Evolutionary conservation across 176 grass and related monocot genomes (phyloP).

Genomic region (Luzula sylvatica): DNA sequence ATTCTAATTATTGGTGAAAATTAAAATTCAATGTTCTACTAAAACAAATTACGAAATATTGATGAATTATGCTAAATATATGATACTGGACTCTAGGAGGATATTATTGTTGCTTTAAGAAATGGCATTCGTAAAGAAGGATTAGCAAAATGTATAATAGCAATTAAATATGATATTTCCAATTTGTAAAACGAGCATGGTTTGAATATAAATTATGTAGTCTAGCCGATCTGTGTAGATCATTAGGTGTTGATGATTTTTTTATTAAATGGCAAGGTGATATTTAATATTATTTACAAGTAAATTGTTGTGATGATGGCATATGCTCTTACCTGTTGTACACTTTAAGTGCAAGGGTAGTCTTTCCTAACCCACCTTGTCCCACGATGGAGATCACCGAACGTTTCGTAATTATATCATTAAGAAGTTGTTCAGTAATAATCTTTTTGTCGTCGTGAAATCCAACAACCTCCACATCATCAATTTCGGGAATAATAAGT

Average conservation of each 20-base stretch:
- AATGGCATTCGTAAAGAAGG: too few relatives aligned
- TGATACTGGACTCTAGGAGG: background rate
- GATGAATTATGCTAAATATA: too few relatives aligned
- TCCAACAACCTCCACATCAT: background rate
- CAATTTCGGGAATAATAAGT: background rate
- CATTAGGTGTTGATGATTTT: too few relatives aligned
- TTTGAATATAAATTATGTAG: too few relatives aligned
- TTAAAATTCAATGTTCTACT: background rate
- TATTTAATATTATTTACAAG: too few relatives aligned
- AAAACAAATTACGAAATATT: too few relatives aligned
- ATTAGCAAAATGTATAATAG: too few relatives aligned
- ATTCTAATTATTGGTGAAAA: background rate
- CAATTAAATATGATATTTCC: too few relatives aligned
- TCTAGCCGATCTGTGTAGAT: background rate
- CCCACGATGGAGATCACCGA: slow-evolving; percentile 3
- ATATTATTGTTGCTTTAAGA: too few relatives aligned
- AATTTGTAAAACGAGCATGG: too few relatives aligned
- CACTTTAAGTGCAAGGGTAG: background rate
- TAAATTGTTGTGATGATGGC: background rate
- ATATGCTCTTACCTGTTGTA: slow-evolving; percentile 16
- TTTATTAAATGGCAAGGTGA: too few relatives aligned
- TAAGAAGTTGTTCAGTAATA: background rate
- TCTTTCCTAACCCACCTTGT: slow-evolving; percentile 1
- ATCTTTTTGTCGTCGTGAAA: background rate
- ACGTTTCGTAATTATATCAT: background rate